phyloP scores from a whole-genome alignment of 371 early-diverging fungal species.

The Neoconidiobolus thromboides region DNA sequence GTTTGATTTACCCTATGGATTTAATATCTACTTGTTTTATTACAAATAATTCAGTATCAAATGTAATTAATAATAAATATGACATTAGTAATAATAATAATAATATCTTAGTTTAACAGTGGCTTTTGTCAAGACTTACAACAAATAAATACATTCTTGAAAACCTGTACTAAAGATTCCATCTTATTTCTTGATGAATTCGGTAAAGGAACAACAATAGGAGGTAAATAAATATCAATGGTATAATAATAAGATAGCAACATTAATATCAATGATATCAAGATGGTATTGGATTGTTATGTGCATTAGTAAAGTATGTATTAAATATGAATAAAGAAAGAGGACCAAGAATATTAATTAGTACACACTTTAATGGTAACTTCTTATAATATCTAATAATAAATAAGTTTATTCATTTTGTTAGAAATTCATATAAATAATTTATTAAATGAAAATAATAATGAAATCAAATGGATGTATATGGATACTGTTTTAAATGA shows the following conservation, averaged over 20 bases:
- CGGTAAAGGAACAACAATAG: slow-evolving; percentile 4
- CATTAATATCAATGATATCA: background rate
- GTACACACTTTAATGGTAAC: slow-evolving; percentile 4
- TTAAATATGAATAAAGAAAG: background rate
- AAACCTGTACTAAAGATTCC: background rate
- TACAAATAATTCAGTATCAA: background rate
- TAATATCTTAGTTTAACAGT: background rate
- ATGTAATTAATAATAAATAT: background rate
- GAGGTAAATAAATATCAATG: background rate
- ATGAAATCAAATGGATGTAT: background rate
- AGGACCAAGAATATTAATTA: background rate
- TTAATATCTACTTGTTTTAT: slow-evolving; percentile 1
- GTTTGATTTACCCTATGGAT: background rate
- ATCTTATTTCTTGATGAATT: slow-evolving; percentile 3
- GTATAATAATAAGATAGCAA: too few relatives aligned
- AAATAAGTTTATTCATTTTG: too few relatives aligned
- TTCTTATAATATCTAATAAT: background rate
- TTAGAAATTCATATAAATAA: too few relatives aligned
- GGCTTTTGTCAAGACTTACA: slow-evolving; percentile 5
- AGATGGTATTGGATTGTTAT: slow-evolving; percentile 6
- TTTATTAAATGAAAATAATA: background rate
- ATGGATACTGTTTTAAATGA: background rate
- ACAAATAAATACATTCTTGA: background rate
- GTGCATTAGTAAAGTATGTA: slow-evolving; percentile 1
- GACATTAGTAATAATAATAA: too few relatives aligned